Conservation (phyloP, 2,329 filamentous ascomycete genomes). For the Paramyrothecium sp. region DNA sequence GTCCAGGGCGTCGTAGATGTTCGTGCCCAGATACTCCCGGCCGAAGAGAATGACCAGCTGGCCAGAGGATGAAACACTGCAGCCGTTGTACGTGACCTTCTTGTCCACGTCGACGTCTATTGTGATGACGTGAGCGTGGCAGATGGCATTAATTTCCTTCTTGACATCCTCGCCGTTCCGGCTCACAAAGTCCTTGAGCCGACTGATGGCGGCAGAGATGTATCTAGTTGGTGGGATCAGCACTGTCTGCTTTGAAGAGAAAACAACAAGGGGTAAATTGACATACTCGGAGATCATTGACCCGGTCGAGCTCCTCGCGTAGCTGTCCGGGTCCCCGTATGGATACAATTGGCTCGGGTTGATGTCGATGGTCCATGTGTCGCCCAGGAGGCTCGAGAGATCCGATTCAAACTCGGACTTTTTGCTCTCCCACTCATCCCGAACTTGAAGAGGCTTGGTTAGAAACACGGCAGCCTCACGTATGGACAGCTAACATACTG, state of each 20-base stretch:
- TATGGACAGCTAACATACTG: conserved; percentile 28
- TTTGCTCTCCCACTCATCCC: conserved; percentile 50
- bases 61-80: conserved; percentile 38
- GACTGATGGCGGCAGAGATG: conserved; percentile 36
- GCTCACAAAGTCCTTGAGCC: conserved; percentile 36
- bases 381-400: conserved; percentile 43
- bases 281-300: conserved; percentile 41
- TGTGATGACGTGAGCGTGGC: conserved; percentile 39
- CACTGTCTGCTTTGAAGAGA: too few relatives aligned
- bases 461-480: background rate
- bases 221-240: conserved; percentile 32
- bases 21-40: conserved; percentile 39
- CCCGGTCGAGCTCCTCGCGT: conserved; percentile 40
- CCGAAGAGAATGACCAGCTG: conserved; percentile 48
- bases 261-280: background rate
- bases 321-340: conserved; percentile 40
- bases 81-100: conserved; percentile 42
- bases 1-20: conserved; percentile 38
- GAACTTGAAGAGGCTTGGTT: conserved; percentile 32
- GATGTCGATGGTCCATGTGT: conserved; percentile 48
- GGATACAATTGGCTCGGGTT: conserved; percentile 45
- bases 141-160: conserved; percentile 47
- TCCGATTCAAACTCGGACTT: conserved; percentile 41
- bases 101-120: conserved; percentile 44
- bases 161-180: conserved; percentile 35